A percentile compares a stretch with the other conserved stretches of the same genome.
phyloP scores from a whole-genome alignment of 305 asterid species.

The Nicotiana rustica region DNA sequence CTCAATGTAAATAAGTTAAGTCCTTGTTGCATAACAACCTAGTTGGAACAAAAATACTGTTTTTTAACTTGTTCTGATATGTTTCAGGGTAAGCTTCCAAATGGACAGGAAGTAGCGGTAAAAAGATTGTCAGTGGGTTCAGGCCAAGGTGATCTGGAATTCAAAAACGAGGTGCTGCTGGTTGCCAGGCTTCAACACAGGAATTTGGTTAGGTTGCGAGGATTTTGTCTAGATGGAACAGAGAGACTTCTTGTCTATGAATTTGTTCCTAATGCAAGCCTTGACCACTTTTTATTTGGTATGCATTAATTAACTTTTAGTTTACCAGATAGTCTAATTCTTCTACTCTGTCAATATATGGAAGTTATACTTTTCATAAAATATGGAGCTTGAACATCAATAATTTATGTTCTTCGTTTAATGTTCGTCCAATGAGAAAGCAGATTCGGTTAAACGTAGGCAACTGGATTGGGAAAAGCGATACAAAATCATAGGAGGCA shows the following conservation, averaged over 20 bases:
- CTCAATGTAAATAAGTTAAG: neutral
- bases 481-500: constrained; percentile 37
- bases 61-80: neutral
- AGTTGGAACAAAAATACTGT: neutral
- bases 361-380: too few species aligned
- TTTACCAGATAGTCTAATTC: too few species aligned
- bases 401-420: too few species aligned
- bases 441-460: constrained; percentile 33
- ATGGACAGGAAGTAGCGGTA: constrained; percentile 33
- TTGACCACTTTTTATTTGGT: constrained; percentile 37
- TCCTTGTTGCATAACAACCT: neutral
- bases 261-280: constrained; percentile 36
- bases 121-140: constrained; percentile 37
- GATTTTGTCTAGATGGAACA: constrained; percentile 29
- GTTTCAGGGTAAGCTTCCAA: constrained; percentile 31
- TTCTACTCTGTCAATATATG: too few species aligned
- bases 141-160: constrained; percentile 39
- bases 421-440: too few species aligned
- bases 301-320: neutral
- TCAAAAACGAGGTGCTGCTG: constrained; percentile 36
- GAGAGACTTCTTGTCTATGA: constrained; percentile 39
- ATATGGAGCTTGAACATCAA: too few species aligned
- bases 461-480: constrained; percentile 40
- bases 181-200: constrained; percentile 40
- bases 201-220: constrained; percentile 32